phyloP scores from a whole-genome alignment of 306 rosid genomes.

The Corylus avellana region DNA sequence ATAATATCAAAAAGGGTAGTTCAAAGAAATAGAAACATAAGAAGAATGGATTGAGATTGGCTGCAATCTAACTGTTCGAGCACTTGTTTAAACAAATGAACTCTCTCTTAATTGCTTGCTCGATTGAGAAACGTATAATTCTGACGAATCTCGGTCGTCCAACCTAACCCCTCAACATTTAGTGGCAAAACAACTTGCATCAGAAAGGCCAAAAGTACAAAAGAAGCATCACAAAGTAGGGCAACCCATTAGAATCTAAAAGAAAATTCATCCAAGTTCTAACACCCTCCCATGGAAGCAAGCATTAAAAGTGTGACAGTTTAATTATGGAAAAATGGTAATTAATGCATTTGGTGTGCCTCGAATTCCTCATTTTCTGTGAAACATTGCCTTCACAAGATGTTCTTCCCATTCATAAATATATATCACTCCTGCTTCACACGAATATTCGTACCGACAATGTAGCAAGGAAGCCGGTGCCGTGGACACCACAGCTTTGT shows the following conservation, averaged over 20 bases:
- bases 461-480: constrained; percentile 14
- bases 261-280: not conserved
- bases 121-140: no score
- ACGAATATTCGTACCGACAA: constrained; percentile 31
- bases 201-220: not conserved
- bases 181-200: constrained; percentile 9
- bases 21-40: no score
- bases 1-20: no score
- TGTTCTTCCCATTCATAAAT: no score
- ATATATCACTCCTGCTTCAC: not conserved
- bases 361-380: not conserved
- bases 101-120: no score
- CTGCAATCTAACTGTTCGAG: no score
- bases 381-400: not conserved
- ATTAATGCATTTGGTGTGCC: not conserved
- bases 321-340: not conserved
- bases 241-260: not conserved
- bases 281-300: not conserved
- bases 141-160: no score
- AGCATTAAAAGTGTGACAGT: not conserved
- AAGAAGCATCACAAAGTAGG: constrained; percentile 1
- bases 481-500: constrained; percentile 31
- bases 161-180: constrained; percentile 21
- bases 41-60: no score
- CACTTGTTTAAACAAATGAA: no score